Evolutionary conservation across 805 yeast species (phyloP), one percentile per base, ranked within the genome.

Genomic region (Myxozyma kluyveri): DNA sequence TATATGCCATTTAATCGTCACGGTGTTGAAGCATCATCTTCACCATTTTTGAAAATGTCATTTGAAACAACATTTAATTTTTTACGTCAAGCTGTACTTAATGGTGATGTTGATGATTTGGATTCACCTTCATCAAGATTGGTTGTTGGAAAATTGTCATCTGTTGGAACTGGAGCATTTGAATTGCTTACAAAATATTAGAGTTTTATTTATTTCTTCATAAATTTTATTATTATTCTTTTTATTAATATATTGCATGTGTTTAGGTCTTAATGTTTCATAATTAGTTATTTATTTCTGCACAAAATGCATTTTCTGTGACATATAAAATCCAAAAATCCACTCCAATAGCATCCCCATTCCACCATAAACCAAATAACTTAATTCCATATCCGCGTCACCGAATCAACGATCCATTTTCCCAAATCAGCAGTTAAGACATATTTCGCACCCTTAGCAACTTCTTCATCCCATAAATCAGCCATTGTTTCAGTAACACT

Each of bases 31-130:
- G 80, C 96, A 1, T 81, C 93, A 12, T 89, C 97, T 1, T 90
- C 98, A 5, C 86, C 98, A 17, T 88, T 93, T 76, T 85, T 88
- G 90, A 93, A 93, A 76, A 93, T 93, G 99, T 88, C 96, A 50
- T 93, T 89, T 71, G 99, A 93, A 74, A 93, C 99, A 41, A 93
- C 99, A 1, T 89, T 96, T 75, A 96, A 88, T 72, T 93, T 93
- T 78, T 78, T 93, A 69, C 93, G 97, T 47, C 88, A 89, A 75
- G 96, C 98, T 5, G 98, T 93, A 44, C 75, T 93, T 67, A 93
- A 91, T 62, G 88, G 91, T 54, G 96, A 88, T 59, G 76, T 84
- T 63, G 99, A 93, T 72, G 83, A 82, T 57, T 74, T 93, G 64
- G 88, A 88, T 61, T 81, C 89, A 55, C 99, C 99, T 17, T 86